Evolutionary conservation across 1,284 basidiomycete genomes (phyloP), one percentile per base, ranked within the genome.

Genomic region (Fistulinella cinereoalba): DNA sequence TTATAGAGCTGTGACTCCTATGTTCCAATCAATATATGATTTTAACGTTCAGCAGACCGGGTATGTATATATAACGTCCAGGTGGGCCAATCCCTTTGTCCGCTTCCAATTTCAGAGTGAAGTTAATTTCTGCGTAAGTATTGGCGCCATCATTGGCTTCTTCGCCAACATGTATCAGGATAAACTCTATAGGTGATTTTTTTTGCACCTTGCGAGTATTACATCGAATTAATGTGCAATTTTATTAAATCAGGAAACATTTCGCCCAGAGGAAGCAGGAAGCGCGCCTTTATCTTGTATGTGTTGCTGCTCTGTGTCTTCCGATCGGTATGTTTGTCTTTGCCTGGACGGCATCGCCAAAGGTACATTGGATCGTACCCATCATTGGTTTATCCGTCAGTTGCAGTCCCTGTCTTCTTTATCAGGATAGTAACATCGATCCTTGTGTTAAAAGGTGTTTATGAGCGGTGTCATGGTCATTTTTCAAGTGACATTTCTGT

Each of bases 41-140:
- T 93, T 91, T 65, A 78, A 76, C 48, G 73, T 75, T 13, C 83
- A 83, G 1, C 65, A 83, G 56, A 70, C 79, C 1, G 88, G 88
- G 9, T 74, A 79, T 0, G 73, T 79, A 0, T 91, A 86, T 60
- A 43, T 76, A 5, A 65, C 79, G 0, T 71, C 84, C 56, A 65
- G 75, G 87, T 88, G 58, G 50, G 80, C 71, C 5, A 2, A n/a
- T 13, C 34, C 13, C 11, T 36, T 15, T 10, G 15, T n/a, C 29
- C 3, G 7, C 16, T 27, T 12, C 40, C 24, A 2, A 42, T 52
- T 41, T 1, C 16, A 10, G 8, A 34, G 18, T 32, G 15, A 7
- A 27, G 18, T 34, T 34, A 6, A n/a, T 13, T 8, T 23, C 43
- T 40, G 15, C n/a, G 41, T 13, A 52, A 89, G 86, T 6, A 68